phyloP scores from a whole-genome alignment of 208 protist genomes.

The Trypanosoma vivax region DNA sequence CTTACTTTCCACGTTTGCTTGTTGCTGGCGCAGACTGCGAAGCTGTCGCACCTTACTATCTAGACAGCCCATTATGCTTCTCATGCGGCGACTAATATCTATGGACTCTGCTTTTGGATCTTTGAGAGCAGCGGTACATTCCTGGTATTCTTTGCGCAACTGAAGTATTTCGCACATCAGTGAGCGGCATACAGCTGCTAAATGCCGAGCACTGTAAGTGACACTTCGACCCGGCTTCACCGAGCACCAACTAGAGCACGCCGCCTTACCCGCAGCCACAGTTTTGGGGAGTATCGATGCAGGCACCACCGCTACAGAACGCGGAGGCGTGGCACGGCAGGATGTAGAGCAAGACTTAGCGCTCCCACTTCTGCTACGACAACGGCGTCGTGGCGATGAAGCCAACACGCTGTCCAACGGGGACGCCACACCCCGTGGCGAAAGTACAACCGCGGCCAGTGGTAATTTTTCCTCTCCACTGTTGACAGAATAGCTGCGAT shows the following conservation, averaged over 20 bases:
- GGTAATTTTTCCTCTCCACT: slow-evolving; percentile 63
- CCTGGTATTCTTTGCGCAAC: slow-evolving; percentile 41
- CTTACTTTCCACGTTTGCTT: slow-evolving; percentile 31
- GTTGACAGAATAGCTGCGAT: slow-evolving; percentile 59
- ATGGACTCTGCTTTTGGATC: slow-evolving; percentile 44
- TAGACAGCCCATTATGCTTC: slow-evolving; percentile 40
- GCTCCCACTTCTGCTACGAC: slow-evolving; percentile 2
- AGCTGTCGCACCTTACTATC: slow-evolving; percentile 66
- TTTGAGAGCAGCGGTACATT: slow-evolving; percentile 33
- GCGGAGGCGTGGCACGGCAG: no score
- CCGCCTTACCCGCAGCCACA: no score
- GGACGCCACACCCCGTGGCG: slow-evolving; percentile 25
- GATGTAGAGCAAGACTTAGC: not conserved
- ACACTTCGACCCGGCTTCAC: not conserved
- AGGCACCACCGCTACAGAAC: not conserved
- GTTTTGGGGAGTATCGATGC: no score
- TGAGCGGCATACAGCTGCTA: slow-evolving; percentile 37
- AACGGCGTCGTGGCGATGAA: slow-evolving; percentile 1
- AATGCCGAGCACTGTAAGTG: slow-evolving; percentile 14
- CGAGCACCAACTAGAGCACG: no score
- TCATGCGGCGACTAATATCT: slow-evolving; percentile 59
- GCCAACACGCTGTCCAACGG: slow-evolving; percentile 10
- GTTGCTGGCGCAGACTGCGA: slow-evolving; percentile 40
- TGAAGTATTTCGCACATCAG: slow-evolving; percentile 48
- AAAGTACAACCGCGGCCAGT: slow-evolving; percentile 53